Base-by-base conservation (phyloP, 2,329 filamentous ascomycete genomes). In the Ceratocystiopsis minuta region DNA sequence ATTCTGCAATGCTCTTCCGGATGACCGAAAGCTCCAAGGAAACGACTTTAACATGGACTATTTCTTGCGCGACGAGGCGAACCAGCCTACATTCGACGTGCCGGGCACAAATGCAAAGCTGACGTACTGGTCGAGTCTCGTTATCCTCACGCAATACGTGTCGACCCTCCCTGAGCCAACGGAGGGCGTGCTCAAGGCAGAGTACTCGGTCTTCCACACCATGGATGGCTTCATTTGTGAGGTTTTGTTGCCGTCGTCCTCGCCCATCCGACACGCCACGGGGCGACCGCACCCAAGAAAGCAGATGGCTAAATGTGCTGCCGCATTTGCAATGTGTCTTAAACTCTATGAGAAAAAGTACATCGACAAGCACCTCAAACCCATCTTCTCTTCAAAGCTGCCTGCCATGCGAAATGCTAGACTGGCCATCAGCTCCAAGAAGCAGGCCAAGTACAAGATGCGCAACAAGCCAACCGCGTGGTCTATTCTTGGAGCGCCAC, bases 351-450 rank as follows among this genome's bases (percentile, higher is more conserved):
- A 72, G 45, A 68, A 70, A 41, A 70, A 71, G 2, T 75, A 79
- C 45, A 64, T 98, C 6, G 74, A 95, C 53, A 68, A 76, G 1
- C 64, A 85, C 54, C 65, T 96, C 3, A 70, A 83, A 43, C 83
- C 90, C 0, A 72, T 70, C 0, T 82, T 83, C 46, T 66, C 67
- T 16, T 88, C 80, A 53, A 66, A 68, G 34, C 64, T 90, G 0
- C 87, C 85, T 4, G 68, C 64, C 0, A 88, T 92, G 80, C 71
- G 83, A n/a, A 95, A 95, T 56, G 86, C 87, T 3, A 70, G 76
- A 0, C 62, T 95, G 6, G 86, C 87, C 0, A 67, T 95, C n/a
- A 80, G 75, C 48, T 75, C 75, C 18, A 87, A 85, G 53, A 85
- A 81, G 54, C 76, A 70, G 38, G 70, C 72, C 1, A 64, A 71